These are phyloP conservation scores for Ophiostoma sp. DNA, from an alignment of 2,329 filamentous ascomycete species.

Conservation along the genomic window DNA sequence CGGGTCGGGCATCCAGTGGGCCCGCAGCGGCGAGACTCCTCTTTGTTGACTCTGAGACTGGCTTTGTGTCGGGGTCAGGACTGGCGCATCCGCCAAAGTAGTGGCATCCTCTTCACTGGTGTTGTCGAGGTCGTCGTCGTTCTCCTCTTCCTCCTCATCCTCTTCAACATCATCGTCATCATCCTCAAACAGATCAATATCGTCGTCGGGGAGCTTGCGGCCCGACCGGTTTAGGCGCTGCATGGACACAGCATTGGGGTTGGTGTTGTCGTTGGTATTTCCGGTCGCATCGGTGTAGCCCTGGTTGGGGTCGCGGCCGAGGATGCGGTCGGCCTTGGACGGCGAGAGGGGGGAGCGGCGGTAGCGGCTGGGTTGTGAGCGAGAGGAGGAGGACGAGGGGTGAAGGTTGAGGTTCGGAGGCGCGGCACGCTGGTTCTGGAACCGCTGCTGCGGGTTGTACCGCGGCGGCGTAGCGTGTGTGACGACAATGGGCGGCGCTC, in stretches of 20 bases:
- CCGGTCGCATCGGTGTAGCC: constrained; percentile 48
- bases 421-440: constrained; percentile 5
- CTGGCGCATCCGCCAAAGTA: constrained; percentile 5
- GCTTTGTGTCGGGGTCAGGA: constrained; percentile 12
- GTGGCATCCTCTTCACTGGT: constrained; percentile 32
- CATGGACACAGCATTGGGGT: constrained; percentile 45
- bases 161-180: constrained; percentile 40
- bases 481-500: constrained; percentile 13
- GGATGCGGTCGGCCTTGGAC: constrained; percentile 58
- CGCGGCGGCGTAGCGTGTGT: constrained; percentile 15
- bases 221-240: constrained; percentile 50
- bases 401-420: background rate
- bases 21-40: constrained; percentile 24
- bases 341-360: constrained; percentile 12
- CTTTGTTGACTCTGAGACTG: background rate
- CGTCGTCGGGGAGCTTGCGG: constrained; percentile 41
- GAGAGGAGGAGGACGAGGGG: background rate
- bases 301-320: constrained; percentile 57
- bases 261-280: background rate
- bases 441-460: constrained; percentile 6
- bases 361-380: constrained; percentile 22
- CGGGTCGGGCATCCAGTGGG: constrained; percentile 29
- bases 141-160: constrained; percentile 42
- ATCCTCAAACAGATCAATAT: constrained; percentile 41
- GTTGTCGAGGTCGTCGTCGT: constrained; percentile 40